phyloP scores from a whole-genome alignment of 306 rosid species.

The Potentilla sterilis region DNA sequence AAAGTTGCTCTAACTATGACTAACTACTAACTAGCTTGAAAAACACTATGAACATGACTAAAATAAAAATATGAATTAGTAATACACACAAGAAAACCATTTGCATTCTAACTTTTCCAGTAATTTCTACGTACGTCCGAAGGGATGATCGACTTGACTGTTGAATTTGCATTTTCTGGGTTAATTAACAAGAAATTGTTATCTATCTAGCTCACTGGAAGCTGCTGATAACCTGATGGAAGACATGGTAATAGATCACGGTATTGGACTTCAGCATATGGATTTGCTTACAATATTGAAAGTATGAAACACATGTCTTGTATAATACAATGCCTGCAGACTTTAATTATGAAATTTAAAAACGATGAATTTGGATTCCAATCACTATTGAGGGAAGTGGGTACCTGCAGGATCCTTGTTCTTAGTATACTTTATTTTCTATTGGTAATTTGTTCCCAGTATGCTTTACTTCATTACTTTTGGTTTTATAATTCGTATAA shows the following conservation, averaged over 20 bases:
- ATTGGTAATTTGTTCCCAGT: background rate
- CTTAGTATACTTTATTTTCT: background rate
- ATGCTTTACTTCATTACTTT: background rate
- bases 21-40: background rate
- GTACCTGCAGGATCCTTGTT: background rate
- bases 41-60: background rate
- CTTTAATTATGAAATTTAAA: background rate
- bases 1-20: too few relatives aligned
- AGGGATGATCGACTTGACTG: background rate
- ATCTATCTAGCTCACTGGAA: background rate
- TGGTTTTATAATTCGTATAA: background rate
- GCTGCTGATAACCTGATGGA: background rate
- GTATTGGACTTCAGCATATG: conserved; percentile 1
- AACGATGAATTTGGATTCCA: background rate
- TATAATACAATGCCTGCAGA: background rate
- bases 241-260: background rate
- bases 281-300: background rate
- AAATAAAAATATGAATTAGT: background rate
- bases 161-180: background rate
- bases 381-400: background rate
- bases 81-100: background rate
- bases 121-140: background rate
- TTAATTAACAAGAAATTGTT: background rate
- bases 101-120: background rate
- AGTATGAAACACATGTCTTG: conserved; percentile 11